Percentiles rank a stretch among this genome's conserved stretches.
phyloP scores from a whole-genome alignment of 441 rosid species.

The Biscutella laevigata region DNA sequence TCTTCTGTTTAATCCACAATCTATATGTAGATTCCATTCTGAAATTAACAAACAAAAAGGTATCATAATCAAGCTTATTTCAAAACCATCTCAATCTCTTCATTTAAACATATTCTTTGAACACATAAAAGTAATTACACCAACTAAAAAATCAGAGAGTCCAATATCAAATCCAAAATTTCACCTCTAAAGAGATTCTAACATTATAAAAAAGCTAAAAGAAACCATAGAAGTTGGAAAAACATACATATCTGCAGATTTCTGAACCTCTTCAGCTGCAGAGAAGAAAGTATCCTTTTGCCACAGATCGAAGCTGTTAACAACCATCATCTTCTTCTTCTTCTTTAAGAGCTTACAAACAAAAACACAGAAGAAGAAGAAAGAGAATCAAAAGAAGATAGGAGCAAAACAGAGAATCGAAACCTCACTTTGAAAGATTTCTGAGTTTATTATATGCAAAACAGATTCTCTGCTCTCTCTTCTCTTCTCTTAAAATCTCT shows the following conservation, averaged over 20 bases:
- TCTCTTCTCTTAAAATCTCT: no score
- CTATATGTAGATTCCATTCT: conserved; percentile 71
- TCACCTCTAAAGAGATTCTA: neutral
- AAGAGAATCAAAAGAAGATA: neutral
- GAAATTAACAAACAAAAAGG: neutral
- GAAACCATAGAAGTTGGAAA: neutral
- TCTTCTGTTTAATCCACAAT: conserved; percentile 58
- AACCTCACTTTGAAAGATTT: no score
- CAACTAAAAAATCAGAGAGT: neutral
- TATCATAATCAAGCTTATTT: no score
- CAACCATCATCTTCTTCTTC: conserved; percentile 53
- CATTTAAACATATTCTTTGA: neutral
- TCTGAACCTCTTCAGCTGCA: conserved; percentile 88
- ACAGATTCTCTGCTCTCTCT: no score
- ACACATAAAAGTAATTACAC: neutral
- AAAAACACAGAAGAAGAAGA: neutral
- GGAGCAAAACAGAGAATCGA: neutral
- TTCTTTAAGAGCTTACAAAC: no score
- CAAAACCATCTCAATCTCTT: neutral
- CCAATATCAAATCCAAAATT: neutral
- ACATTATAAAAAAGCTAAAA: neutral
- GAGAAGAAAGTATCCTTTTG: conserved; percentile 73
- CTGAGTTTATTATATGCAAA: no score
- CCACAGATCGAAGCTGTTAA: conserved; percentile 71
- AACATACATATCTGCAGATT: conserved; percentile 65